phyloP scores from a whole-genome alignment of 2,329 filamentous ascomycete species.

The Phaeoacremonium minimum region DNA sequence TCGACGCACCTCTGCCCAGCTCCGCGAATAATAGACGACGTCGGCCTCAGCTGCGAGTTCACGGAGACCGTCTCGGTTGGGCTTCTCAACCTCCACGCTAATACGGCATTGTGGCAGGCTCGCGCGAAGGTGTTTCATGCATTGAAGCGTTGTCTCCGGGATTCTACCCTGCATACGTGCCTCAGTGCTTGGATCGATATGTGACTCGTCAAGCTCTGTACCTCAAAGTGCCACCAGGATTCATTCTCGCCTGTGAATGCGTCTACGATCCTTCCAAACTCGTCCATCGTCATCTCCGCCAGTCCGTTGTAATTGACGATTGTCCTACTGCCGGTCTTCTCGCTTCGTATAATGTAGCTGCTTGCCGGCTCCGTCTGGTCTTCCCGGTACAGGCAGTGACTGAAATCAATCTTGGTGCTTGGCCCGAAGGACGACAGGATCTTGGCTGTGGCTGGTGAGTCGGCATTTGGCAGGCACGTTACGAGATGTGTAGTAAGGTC shows the following conservation, averaged over 20 bases:
- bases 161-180: constrained; percentile 61
- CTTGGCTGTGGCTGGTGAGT: constrained; percentile 44
- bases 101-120: constrained; percentile 40
- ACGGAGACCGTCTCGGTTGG: constrained; percentile 53
- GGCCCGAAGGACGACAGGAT: constrained; percentile 51
- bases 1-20: constrained; percentile 62
- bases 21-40: constrained; percentile 69
- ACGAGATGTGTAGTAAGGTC: constrained; percentile 38
- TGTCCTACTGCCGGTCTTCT: constrained; percentile 56
- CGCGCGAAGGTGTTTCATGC: constrained; percentile 51
- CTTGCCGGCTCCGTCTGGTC: constrained; percentile 54
- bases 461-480: constrained; percentile 47
- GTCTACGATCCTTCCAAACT: constrained; percentile 47
- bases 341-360: constrained; percentile 65
- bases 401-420: constrained; percentile 36
- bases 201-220: constrained; percentile 22
- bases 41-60: constrained; percentile 60
- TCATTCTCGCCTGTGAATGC: constrained; percentile 27
- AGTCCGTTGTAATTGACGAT: constrained; percentile 68
- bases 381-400: constrained; percentile 56
- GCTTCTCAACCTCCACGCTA: constrained; percentile 72
- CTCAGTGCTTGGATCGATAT: too few relatives aligned
- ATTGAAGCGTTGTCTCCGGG: constrained; percentile 54
- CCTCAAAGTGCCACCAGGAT: constrained; percentile 72
- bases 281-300: constrained; percentile 60